These are phyloP conservation scores for Ogataea parapolymorpha DNA, from an alignment of 805 yeast species.

Conservation along the genomic window DNA sequence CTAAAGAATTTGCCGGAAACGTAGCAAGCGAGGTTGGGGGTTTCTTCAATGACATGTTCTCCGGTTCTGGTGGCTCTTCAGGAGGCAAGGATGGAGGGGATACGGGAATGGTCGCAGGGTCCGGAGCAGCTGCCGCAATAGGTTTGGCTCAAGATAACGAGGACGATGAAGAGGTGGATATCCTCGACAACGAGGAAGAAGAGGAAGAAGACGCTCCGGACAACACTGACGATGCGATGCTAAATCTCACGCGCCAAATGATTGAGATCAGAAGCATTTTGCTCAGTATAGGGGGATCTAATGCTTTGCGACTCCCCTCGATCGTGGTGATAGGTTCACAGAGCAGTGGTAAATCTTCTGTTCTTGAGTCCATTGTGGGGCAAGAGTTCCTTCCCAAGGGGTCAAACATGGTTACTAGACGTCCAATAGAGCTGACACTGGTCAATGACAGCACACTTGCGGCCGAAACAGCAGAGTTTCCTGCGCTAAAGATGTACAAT, in stretches of 20 bases:
- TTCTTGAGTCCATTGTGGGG: slow-evolving; percentile 94
- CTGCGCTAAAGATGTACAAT: slow-evolving; percentile 77
- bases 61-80: slow-evolving; percentile 25
- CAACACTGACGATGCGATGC: slow-evolving; percentile 72
- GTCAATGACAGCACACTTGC: slow-evolving; percentile 79
- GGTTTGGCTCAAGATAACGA: slow-evolving; percentile 37
- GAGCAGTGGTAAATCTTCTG: slow-evolving; percentile 96
- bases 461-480: slow-evolving; percentile 89
- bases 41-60: slow-evolving; percentile 28
- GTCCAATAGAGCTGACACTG: slow-evolving; percentile 93
- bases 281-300: slow-evolving; percentile 67
- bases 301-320: slow-evolving; percentile 81
- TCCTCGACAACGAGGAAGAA: slow-evolving; percentile 34
- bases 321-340: slow-evolving; percentile 98
- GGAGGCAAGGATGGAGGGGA: slow-evolving; percentile 30
- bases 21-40: slow-evolving; percentile 43
- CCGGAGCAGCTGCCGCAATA: slow-evolving; percentile 53
- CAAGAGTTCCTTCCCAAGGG: slow-evolving; percentile 97
- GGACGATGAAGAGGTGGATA: slow-evolving; percentile 18
- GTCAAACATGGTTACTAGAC: slow-evolving; percentile 94
- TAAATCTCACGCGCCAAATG: slow-evolving; percentile 91
- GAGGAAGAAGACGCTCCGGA: slow-evolving; percentile 39
- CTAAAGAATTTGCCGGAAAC: slow-evolving; percentile 60
- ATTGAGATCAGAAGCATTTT: slow-evolving; percentile 86
- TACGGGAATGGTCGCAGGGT: slow-evolving; percentile 42